Conservation (phyloP, 805 yeast genomes). For the Spathaspora arborariae region DNA sequence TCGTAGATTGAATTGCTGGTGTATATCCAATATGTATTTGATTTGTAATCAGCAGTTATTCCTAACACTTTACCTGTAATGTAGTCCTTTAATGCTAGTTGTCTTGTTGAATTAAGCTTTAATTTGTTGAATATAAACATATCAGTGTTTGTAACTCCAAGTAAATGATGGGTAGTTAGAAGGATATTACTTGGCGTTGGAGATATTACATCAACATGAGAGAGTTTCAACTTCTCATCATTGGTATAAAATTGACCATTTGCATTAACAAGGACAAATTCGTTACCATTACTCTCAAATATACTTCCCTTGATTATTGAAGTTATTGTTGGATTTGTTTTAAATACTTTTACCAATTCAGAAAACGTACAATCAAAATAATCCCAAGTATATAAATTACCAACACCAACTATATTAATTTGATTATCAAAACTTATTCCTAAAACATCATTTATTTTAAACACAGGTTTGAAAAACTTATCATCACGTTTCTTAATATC, state of each 20-base stretch:
- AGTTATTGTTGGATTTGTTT: constrained; percentile 8
- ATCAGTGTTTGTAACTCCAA: constrained; percentile 13
- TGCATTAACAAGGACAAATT: constrained; percentile 13
- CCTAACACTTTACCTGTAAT: constrained; percentile 17
- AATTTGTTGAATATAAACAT: constrained; percentile 29
- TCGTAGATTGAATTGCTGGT: constrained; percentile 64
- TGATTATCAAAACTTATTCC: constrained; percentile 19
- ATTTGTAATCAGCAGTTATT: constrained; percentile 24
- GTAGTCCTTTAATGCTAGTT: constrained; percentile 8
- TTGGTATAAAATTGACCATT: constrained; percentile 16
- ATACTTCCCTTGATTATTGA: neutral
- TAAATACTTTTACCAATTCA: constrained; percentile 29
- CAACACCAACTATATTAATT: constrained; percentile 19
- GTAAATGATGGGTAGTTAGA: constrained; percentile 28
- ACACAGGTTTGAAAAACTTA: constrained; percentile 27
- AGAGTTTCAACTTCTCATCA: constrained; percentile 25
- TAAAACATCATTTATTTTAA: constrained; percentile 13
- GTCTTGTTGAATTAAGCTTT: constrained; percentile 12
- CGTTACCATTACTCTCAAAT: constrained; percentile 14
- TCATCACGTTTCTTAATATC: constrained; percentile 34
- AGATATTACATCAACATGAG: constrained; percentile 14
- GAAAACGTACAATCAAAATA: constrained; percentile 25
- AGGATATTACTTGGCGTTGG: neutral
- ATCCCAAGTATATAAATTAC: constrained; percentile 27
- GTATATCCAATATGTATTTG: constrained; percentile 72